phyloP scores from a whole-genome alignment of 202 grass and related monocot species.

The Miscanthus sacchariflorus region DNA sequence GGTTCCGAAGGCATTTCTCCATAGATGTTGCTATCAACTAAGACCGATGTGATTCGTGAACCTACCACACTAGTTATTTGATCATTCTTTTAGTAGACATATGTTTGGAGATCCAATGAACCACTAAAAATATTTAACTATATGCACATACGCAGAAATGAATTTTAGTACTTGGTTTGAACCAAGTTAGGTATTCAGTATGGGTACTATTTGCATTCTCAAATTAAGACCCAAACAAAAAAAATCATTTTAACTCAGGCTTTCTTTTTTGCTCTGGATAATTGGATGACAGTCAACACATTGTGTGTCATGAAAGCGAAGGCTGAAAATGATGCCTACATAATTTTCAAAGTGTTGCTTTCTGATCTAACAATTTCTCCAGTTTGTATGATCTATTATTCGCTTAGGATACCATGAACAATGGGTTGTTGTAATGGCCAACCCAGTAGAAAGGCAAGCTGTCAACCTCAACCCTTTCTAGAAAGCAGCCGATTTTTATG shows the following conservation, averaged over 20 bases:
- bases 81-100: background rate
- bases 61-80: constrained; percentile 1
- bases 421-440: background rate
- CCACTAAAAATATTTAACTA: background rate
- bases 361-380: background rate
- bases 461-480: constrained; percentile 10
- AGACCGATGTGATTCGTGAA: constrained; percentile 7
- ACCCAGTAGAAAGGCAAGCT: constrained; percentile 13
- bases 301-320: background rate
- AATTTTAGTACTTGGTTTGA: background rate
- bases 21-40: constrained; percentile 20
- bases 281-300: background rate
- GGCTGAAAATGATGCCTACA: background rate
- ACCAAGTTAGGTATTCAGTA: background rate
- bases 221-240: background rate
- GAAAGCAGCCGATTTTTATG: constrained; percentile 14
- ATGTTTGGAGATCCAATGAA: background rate
- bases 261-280: constrained; percentile 10
- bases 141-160: background rate
- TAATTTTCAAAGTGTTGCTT: background rate
- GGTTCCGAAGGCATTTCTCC: background rate
- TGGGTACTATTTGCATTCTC: background rate
- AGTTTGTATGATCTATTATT: background rate
- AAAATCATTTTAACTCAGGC: background rate
- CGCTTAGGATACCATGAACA: background rate